phyloP scores from a whole-genome alignment of 257 asterid species.

The Forsythia viridissima region DNA sequence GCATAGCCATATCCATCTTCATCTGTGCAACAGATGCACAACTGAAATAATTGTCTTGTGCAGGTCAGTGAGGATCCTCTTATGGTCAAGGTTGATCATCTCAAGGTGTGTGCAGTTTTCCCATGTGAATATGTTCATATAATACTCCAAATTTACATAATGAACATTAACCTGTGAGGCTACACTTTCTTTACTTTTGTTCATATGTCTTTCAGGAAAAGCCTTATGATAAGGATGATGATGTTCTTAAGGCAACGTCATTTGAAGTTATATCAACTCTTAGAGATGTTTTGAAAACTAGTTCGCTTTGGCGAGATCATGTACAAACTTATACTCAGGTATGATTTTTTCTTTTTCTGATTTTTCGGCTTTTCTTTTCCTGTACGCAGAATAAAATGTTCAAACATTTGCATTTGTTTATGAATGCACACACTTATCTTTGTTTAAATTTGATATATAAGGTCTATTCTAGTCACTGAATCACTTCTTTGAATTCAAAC shows the following conservation, averaged over 20 bases:
- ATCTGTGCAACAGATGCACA: slow-evolving; percentile 24
- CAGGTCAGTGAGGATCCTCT: slow-evolving; percentile 98
- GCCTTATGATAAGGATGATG: slow-evolving; percentile 85
- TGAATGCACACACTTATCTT: neutral
- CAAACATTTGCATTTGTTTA: slow-evolving; percentile 2
- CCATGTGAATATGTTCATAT: slow-evolving; percentile 4
- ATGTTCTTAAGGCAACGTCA: slow-evolving; percentile 87
- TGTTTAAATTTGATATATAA: neutral
- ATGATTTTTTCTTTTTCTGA: slow-evolving; percentile 18
- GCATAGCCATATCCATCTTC: slow-evolving; percentile 1
- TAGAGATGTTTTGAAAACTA: slow-evolving; percentile 87
- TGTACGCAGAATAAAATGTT: neutral
- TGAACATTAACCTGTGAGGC: neutral
- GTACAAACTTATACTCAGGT: slow-evolving; percentile 97
- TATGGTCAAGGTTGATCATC: slow-evolving; percentile 92
- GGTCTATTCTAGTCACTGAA: slow-evolving; percentile 3
- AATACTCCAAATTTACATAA: neutral
- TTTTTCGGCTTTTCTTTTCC: slow-evolving; percentile 6
- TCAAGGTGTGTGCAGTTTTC: slow-evolving; percentile 58
- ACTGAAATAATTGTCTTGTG: slow-evolving; percentile 35
- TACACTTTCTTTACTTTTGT: slow-evolving; percentile 15
- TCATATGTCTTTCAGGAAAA: slow-evolving; percentile 58
- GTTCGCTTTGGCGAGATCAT: slow-evolving; percentile 95
- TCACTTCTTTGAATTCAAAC: slow-evolving; percentile 1
- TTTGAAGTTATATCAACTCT: slow-evolving; percentile 95